These are phyloP conservation scores for Malassezia slooffiae DNA, from an alignment of 1,284 basidiomycete species.

Conservation along the genomic window DNA sequence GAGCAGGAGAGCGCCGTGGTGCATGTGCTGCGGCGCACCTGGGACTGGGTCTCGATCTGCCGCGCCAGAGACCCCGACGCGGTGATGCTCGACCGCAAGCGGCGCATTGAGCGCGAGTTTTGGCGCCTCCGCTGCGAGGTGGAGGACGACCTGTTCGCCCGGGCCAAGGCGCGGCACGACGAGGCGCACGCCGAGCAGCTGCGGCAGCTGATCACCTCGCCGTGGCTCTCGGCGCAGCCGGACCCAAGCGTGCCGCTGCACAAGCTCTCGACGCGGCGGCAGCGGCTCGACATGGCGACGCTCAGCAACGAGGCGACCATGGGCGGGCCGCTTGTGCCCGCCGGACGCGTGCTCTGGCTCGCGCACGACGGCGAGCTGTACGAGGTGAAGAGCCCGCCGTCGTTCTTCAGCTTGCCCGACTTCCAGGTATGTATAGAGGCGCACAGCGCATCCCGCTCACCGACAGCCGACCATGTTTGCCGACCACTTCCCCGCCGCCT, in stretches of 20 bases:
- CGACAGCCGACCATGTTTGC: slow-evolving; percentile 30
- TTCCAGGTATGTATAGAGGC: slow-evolving; percentile 6
- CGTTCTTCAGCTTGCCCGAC: slow-evolving; percentile 42
- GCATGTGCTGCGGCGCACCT: slow-evolving; percentile 36
- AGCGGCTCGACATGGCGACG: slow-evolving; percentile 33
- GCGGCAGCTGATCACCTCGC: slow-evolving; percentile 15
- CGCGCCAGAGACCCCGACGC: slow-evolving; percentile 22
- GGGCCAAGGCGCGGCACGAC: slow-evolving; percentile 28
- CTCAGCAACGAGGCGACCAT: slow-evolving; percentile 30
- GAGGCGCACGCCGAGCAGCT: slow-evolving; percentile 8
- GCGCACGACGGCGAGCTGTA: slow-evolving; percentile 23
- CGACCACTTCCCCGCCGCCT: slow-evolving; percentile 39
- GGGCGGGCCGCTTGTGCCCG: slow-evolving; percentile 35
- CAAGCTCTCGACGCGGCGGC: slow-evolving; percentile 28
- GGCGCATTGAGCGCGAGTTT: slow-evolving; percentile 32
- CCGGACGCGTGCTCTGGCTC: slow-evolving; percentile 36
- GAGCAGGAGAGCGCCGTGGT: slow-evolving; percentile 26
- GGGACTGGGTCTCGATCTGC: slow-evolving; percentile 34
- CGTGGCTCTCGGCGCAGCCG: slow-evolving; percentile 33
- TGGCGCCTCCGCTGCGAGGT: slow-evolving; percentile 43
- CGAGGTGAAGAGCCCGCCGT: slow-evolving; percentile 27
- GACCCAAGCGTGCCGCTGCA: slow-evolving; percentile 27
- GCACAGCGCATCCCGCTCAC: no score
- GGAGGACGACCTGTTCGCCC: slow-evolving; percentile 39
- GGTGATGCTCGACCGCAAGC: slow-evolving; percentile 32